Evolutionary conservation across 2,329 filamentous ascomycete genomes (phyloP).

Genomic region (Stagonosporopsis cucurbitacearum): DNA sequence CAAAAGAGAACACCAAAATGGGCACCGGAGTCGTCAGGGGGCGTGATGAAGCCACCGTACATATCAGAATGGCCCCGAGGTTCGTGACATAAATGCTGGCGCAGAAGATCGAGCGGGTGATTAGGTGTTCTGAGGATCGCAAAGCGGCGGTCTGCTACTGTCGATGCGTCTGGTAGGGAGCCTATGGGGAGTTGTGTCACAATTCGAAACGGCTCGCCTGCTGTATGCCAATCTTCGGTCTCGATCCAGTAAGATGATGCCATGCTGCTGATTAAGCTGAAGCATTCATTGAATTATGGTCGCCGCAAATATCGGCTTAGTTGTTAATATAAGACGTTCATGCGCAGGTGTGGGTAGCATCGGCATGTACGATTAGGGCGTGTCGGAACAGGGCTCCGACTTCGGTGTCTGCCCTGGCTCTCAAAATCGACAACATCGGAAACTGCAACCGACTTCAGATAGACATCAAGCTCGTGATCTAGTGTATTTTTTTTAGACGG

Average conservation of each 20-base stretch:
- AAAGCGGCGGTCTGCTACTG: conserved; percentile 13
- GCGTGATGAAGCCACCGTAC: conserved; percentile 57
- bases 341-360: not conserved
- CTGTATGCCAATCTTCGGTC: conserved; percentile 20
- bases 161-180: conserved; percentile 3
- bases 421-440: not conserved
- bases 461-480: not conserved
- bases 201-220: conserved; percentile 20
- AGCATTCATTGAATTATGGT: not conserved
- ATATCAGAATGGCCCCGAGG: conserved; percentile 60
- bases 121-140: conserved; percentile 2
- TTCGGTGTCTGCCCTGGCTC: not conserved
- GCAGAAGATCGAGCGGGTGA: conserved; percentile 11
- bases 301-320: too few species aligned
- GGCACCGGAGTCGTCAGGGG: conserved; percentile 54
- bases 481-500: not conserved
- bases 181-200: conserved; percentile 2
- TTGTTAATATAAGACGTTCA: not conserved
- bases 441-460: not conserved
- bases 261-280: not conserved
- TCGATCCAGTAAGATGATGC: conserved; percentile 13
- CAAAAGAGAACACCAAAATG: conserved; percentile 58
- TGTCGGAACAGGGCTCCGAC: not conserved
- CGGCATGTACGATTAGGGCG: conserved; percentile 3
- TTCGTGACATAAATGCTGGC: conserved; percentile 40